Base-by-base conservation (phyloP, 73 alveolate genomes). In the Breviolum minutum region DNA sequence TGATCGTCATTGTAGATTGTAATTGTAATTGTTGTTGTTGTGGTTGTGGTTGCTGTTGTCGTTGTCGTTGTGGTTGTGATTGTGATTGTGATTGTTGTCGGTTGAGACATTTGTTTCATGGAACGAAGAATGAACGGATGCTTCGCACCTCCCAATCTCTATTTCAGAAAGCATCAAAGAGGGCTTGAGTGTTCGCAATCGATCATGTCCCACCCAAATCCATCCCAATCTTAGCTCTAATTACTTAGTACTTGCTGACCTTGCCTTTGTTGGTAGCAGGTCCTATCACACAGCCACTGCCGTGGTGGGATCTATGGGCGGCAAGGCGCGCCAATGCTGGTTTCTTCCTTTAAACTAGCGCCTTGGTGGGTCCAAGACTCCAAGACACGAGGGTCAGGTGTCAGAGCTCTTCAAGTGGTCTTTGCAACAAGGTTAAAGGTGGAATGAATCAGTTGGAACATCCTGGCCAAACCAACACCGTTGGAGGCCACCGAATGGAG, bases 401-500 rank as follows among this genome's bases (percentile, higher is more conserved):
- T 20, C 2, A 5, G 85, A 19, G 48, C 85, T 11, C 48, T 74
- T 11, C 48, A 20, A 20, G 2, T 24, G 1, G 85, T 74, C 26
- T 2, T 27, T 79, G 63, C 11, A 9, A 11, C 9, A 26, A 11
- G 22, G 40, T n/a, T 24, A 22, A 73, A 10, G 83, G 48, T 73
- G 5, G 14, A 73, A 73, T 73, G 17, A 30, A 16, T 22, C 87
- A 27, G 63, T 29, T 1, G 62, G 29, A 79, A 63, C 26, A 22
- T 26, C 9, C 87, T 30, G 63, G 13, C 54, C 60, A 0, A 26
- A 27, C 87, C 60, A 9, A 32, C 63, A 20, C 61, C 20, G 87
- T 17, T 26, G 22, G 66, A 87, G 95, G 95, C 95, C 29, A 27
- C 95, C 27, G 95, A 87, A 27, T 87, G 95, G 95, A 87, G 95